A percentile compares a stretch with the other conserved stretches of the same genome.
These are phyloP conservation scores for Withania somnifera DNA, from an alignment of 305 asterid genomes.

Conservation along the genomic window DNA sequence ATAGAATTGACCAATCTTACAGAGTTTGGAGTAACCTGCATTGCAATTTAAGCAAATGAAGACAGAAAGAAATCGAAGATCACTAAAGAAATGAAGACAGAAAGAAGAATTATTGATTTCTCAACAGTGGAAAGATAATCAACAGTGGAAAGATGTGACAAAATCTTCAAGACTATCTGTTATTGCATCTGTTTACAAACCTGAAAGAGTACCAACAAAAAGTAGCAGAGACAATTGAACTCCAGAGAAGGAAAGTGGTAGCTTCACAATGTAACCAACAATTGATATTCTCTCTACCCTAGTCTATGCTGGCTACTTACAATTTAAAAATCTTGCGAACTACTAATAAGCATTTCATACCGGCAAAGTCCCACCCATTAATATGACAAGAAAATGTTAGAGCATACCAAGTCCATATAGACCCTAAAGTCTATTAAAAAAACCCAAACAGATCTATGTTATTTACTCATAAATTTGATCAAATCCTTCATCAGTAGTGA, in stretches of 20 bases:
- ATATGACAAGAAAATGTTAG: background rate
- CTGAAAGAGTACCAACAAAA: background rate
- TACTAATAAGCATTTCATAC: background rate
- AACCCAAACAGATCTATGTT: background rate
- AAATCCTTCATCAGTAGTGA: background rate
- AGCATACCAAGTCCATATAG: background rate
- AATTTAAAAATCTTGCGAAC: background rate
- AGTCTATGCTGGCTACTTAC: background rate
- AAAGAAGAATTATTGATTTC: background rate
- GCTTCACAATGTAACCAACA: background rate
- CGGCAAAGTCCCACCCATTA: background rate
- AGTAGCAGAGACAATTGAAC: background rate
- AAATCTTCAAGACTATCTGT: background rate
- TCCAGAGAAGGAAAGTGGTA: background rate
- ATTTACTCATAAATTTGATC: background rate
- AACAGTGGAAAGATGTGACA: background rate
- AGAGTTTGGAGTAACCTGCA: slow-evolving; percentile 63
- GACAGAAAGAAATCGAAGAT: background rate
- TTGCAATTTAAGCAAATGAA: slow-evolving; percentile 4
- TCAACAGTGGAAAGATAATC: background rate
- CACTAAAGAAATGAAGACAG: background rate
- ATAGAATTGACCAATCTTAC: slow-evolving; percentile 67
- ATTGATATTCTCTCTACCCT: background rate
- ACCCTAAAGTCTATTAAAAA: background rate
- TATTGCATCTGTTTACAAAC: background rate